Conservation (phyloP, 352 stramenopile genomes). For the Globisporangium parvum region DNA sequence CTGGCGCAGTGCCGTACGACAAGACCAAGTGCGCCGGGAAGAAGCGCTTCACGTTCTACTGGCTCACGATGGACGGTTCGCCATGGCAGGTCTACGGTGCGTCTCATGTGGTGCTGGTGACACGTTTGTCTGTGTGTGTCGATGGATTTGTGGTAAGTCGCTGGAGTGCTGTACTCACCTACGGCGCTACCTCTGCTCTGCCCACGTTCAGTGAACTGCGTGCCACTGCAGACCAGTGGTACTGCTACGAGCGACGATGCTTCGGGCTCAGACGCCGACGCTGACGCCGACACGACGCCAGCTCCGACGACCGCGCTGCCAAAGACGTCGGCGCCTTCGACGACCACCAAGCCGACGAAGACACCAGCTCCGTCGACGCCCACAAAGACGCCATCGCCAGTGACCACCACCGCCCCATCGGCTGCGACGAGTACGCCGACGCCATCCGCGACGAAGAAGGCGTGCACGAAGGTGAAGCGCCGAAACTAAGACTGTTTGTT, state of each 20-base stretch:
- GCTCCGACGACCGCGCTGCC: not conserved
- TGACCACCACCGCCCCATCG: slow-evolving; percentile 15
- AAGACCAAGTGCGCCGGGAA: slow-evolving; percentile 9
- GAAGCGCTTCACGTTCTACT: slow-evolving; percentile 13
- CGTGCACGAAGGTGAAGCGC: slow-evolving; percentile 15
- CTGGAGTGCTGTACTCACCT: too few species aligned
- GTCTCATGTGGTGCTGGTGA: not conserved
- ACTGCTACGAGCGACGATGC: not conserved
- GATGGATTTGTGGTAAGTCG: too few species aligned
- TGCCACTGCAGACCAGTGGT: not conserved
- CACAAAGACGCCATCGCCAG: slow-evolving; percentile 7
- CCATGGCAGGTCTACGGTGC: slow-evolving; percentile 15
- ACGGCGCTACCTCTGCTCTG: not conserved
- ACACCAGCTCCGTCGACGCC: not conserved
- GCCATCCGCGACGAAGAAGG: slow-evolving; percentile 18
- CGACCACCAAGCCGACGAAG: not conserved
- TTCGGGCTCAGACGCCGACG: not conserved
- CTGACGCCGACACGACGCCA: not conserved
- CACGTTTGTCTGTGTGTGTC: not conserved
- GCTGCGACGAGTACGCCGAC: not conserved
- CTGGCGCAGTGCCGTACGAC: slow-evolving; percentile 9
- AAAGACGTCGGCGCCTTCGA: not conserved
- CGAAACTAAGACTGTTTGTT: slow-evolving; percentile 4
- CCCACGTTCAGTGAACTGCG: slow-evolving; percentile 21
- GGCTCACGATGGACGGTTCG: slow-evolving; percentile 13